Evolutionary conservation across 2,329 filamentous ascomycete genomes (phyloP), one percentile per base, ranked within the genome.

Genomic region (Trichoderma cornu-damae): DNA sequence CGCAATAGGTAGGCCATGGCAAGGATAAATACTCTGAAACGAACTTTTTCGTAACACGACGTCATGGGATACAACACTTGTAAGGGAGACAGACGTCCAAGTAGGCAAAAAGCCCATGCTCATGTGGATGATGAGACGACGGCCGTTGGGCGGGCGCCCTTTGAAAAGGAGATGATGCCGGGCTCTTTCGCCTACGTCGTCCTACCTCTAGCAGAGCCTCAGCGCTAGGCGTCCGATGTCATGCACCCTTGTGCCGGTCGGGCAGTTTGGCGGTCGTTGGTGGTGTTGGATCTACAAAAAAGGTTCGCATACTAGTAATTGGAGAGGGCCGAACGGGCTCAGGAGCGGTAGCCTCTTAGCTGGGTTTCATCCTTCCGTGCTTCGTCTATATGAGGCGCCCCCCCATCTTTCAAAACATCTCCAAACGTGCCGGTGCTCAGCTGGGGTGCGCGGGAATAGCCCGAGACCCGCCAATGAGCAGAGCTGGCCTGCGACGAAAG

Each of bases 401-500:
- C 49, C 37, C 49, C 49, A 34, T 52, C 49, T 43, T 30, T 38
- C 49, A 52, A 55, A n/a, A 55, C 52, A 55, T 55, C 22, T 55
- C 32, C 52, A 55, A 43, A 47, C 40, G 16, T 55, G 30, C 52
- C 50, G 30, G 22, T 30, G 42, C n/a, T 26, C 16, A 28, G 40
- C 52, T 47, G 47, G 42, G 32, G 24, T 30, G 16, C 32, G 42
- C 42, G 52, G 42, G 42, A 46, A 38, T 46, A 42, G 11, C 52
- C 52, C 42, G 30, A 20, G 16, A 14, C 42, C 52, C 52, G 52
- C 52, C 30, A 32, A 55, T 22, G 52, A 47, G 42, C 42, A 26
- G 22, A 30, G 8, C n/a, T 30, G 24, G 11, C 37, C 37, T 20
- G 37, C 37, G 37, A 38, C 16, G 37, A 16, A 20, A 16, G 16